Percentiles rank a stretch among this genome's conserved stretches.
These are phyloP conservation scores for Sporisorium sorghi DNA, from an alignment of 1,284 basidiomycete species.

Conservation along the genomic window DNA sequence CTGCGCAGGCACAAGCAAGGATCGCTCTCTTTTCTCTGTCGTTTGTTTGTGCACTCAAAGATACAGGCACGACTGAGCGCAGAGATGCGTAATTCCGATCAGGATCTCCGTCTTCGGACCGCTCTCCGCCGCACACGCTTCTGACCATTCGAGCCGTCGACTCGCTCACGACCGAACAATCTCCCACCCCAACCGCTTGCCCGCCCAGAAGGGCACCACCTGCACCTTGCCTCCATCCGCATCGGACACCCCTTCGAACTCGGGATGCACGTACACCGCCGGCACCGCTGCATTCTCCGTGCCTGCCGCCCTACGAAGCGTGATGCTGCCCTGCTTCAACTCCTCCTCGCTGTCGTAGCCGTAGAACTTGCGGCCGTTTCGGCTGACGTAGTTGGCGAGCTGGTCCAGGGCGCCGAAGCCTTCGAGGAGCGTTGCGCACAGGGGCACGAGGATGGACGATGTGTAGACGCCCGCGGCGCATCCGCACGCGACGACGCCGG, in stretches of 20 bases:
- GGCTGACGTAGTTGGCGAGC: slow-evolving; percentile 61
- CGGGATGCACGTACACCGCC: slow-evolving; percentile 58
- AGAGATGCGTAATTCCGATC: background rate
- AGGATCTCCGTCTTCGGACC: background rate
- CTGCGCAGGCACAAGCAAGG: background rate
- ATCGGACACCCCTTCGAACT: slow-evolving; percentile 37
- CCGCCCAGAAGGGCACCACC: slow-evolving; percentile 92
- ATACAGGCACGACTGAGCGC: slow-evolving; percentile 16
- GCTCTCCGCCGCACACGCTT: slow-evolving; percentile 6
- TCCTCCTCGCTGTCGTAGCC: slow-evolving; percentile 35
- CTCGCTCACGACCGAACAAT: slow-evolving; percentile 71
- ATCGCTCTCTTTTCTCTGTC: background rate
- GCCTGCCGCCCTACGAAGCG: slow-evolving; percentile 41
- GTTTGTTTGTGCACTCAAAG: slow-evolving; percentile 18
- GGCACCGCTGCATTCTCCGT: slow-evolving; percentile 45
- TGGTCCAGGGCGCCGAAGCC: slow-evolving; percentile 65
- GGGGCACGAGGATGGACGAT: slow-evolving; percentile 63
- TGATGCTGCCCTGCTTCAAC: slow-evolving; percentile 34
- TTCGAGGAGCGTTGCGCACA: slow-evolving; percentile 68
- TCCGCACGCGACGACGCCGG: slow-evolving; percentile 56
- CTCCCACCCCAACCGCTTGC: slow-evolving; percentile 84
- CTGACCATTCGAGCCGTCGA: background rate
- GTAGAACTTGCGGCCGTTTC: slow-evolving; percentile 66
- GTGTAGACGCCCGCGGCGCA: slow-evolving; percentile 69
- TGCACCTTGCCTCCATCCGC: slow-evolving; percentile 65